Evolutionary conservation across 495 filamentous ascomycete species (phyloP).

Genomic region (Penicillium silybi): DNA sequence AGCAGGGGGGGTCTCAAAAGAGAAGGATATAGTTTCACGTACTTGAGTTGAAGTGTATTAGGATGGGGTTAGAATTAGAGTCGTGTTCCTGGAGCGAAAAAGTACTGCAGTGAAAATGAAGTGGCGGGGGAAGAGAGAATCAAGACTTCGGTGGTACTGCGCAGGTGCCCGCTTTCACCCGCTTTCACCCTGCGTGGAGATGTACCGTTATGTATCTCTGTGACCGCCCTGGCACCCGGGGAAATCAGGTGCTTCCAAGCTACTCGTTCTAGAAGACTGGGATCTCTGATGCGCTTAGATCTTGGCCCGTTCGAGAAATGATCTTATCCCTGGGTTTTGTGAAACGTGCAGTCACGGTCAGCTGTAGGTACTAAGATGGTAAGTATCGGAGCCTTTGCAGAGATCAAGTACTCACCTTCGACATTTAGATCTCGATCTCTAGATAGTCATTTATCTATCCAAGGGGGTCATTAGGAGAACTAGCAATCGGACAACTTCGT

Average conservation of each 20-base stretch:
- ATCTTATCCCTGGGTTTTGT: no score
- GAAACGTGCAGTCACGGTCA: no score
- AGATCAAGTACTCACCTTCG: no score
- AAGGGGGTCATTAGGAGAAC: no score
- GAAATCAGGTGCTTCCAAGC: background rate
- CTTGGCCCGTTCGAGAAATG: background rate
- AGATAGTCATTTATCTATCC: no score
- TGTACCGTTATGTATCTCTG: background rate
- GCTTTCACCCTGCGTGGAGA: background rate
- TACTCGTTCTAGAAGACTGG: background rate
- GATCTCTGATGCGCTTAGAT: background rate
- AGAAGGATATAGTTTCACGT: background rate
- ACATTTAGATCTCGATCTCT: no score
- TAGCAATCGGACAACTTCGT: no score
- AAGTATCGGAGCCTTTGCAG: no score
- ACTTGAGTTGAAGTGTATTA: background rate
- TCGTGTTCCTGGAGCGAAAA: background rate
- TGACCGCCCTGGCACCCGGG: background rate
- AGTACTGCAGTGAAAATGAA: background rate
- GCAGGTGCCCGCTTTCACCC: background rate
- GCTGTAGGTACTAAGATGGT: no score
- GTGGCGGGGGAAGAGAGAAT: slow-evolving; percentile 1
- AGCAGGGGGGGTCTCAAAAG: background rate
- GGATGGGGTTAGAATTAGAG: background rate
- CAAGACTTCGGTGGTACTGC: background rate